A percentile compares a stretch with the other conserved stretches of the same genome.
These are phyloP conservation scores for Neoscytalidium dimidiatum DNA, from an alignment of 2,329 filamentous ascomycete species.

Conservation along the genomic window DNA sequence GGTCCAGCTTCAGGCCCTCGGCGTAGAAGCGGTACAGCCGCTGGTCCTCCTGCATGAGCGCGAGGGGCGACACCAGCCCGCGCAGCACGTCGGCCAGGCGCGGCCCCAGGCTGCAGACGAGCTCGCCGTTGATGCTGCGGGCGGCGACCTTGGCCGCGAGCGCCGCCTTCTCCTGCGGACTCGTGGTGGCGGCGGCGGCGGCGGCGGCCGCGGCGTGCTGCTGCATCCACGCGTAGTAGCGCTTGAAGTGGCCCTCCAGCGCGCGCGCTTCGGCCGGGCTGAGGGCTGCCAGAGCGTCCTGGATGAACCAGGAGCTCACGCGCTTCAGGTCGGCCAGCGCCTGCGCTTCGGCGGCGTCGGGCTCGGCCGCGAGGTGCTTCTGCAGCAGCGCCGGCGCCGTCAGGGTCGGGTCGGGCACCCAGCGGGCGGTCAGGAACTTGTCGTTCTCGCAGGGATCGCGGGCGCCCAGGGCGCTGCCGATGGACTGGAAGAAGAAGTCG, in stretches of 20 bases:
- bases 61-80: background rate
- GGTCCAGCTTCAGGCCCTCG: background rate
- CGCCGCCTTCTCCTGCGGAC: background rate
- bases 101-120: background rate
- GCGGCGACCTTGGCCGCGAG: background rate
- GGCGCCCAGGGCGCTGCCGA: background rate
- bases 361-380: background rate
- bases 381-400: background rate
- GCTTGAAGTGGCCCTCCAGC: background rate
- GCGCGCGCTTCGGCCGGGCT: background rate
- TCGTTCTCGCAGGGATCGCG: background rate
- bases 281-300: background rate
- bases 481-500: background rate
- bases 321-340: background rate
- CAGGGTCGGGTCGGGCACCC: background rate
- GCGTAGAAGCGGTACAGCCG: slow-evolving; percentile 4
- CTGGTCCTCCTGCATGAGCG: slow-evolving; percentile 1
- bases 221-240: background rate
- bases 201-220: background rate
- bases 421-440: background rate
- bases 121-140: background rate
- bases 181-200: background rate
- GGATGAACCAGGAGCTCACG: background rate
- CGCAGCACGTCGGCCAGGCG: background rate
- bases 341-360: background rate